These are phyloP conservation scores for Trichosanthes truncata DNA, from an alignment of 306 rosid genomes.

Conservation along the genomic window DNA sequence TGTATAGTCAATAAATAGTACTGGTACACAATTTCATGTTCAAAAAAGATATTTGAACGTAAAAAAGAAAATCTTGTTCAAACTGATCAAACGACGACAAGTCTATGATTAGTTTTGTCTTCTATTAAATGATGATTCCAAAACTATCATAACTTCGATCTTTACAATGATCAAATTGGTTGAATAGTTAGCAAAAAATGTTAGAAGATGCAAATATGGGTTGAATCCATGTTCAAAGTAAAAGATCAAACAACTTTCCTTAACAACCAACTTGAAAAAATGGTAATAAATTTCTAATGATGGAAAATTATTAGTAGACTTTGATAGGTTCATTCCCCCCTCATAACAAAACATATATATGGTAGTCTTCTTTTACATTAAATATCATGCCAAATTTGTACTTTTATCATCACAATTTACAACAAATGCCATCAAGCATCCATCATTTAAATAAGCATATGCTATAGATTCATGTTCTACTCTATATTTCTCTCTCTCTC, in stretches of 20 bases:
- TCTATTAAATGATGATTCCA: not conserved
- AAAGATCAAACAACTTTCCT: not conserved
- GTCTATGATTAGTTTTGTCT: not conserved
- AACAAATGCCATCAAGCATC: not conserved
- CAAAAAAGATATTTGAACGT: too few relatives aligned
- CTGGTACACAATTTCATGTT: too few relatives aligned
- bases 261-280: not conserved
- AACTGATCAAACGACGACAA: not conserved
- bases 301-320: not conserved
- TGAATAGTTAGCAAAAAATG: not conserved
- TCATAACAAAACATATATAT: not conserved
- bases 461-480: not conserved
- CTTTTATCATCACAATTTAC: not conserved
- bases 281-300: not conserved
- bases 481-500: not conserved
- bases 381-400: not conserved
- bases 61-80: not conserved
- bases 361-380: not conserved
- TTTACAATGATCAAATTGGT: not conserved
- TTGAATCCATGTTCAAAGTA: not conserved
- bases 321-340: not conserved
- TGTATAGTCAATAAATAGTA: too few relatives aligned
- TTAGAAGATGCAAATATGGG: not conserved
- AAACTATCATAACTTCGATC: not conserved
- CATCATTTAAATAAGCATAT: not conserved